phyloP scores from a whole-genome alignment of 306 rosid species.

The Ormosia semicastrata region DNA sequence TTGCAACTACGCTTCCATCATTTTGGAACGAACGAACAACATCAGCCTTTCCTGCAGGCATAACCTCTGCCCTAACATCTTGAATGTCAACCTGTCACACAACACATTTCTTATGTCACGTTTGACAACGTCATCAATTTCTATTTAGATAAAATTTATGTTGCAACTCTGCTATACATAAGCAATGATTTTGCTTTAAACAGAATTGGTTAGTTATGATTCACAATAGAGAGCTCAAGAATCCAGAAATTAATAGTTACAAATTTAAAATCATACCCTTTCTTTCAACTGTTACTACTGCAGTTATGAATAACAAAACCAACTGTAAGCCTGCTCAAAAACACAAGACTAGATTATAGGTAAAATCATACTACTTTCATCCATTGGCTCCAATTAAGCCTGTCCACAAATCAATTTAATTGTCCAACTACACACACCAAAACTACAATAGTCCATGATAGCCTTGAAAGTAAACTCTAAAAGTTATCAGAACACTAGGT shows the following conservation, averaged over 20 bases:
- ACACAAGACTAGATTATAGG: not conserved
- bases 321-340: slow-evolving; percentile 1
- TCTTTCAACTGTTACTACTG: not conserved
- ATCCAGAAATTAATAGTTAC: not conserved
- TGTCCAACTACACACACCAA: not conserved
- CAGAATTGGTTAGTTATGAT: not conserved
- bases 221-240: slow-evolving; percentile 16
- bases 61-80: slow-evolving; percentile 91
- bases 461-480: slow-evolving; percentile 5
- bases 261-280: not conserved
- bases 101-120: not conserved
- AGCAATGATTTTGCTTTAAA: slow-evolving; percentile 9
- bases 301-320: slow-evolving; percentile 6
- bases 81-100: slow-evolving; percentile 79
- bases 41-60: slow-evolving; percentile 97
- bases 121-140: not conserved
- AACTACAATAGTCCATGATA: not conserved
- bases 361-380: not conserved
- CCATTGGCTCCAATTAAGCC: not conserved
- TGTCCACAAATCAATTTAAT: not conserved
- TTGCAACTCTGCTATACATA: not conserved
- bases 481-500: slow-evolving; percentile 11
- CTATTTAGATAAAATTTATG: slow-evolving; percentile 7
- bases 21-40: slow-evolving; percentile 70
- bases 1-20: slow-evolving; percentile 86